Evolutionary conservation across 192 early-diverging fungal species (phyloP).

Genomic region (Glomus cerebriforme): DNA sequence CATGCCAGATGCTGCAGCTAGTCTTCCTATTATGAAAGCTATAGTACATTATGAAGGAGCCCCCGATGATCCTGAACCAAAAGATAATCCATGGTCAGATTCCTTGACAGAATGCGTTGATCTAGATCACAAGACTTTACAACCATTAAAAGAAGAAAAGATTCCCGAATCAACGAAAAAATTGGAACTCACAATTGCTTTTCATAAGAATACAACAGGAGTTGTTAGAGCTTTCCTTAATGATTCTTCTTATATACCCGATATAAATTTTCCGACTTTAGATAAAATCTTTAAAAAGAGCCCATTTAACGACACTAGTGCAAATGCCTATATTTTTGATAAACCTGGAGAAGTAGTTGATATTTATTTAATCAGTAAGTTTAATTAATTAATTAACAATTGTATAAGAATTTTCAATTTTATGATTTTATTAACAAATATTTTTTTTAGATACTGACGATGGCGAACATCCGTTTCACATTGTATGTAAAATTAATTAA

Average conservation of each 20-base stretch:
- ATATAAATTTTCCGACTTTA: constrained; percentile 32
- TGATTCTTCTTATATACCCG: constrained; percentile 31
- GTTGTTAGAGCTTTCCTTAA: constrained; percentile 33
- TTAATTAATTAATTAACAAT: constrained; percentile 30
- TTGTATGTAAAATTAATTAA: constrained; percentile 35
- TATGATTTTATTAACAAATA: constrained; percentile 25
- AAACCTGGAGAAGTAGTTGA: constrained; percentile 42
- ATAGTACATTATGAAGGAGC: constrained; percentile 50
- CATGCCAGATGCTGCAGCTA: constrained; percentile 37
- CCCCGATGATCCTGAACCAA: constrained; percentile 31
- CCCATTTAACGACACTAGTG: constrained; percentile 39
- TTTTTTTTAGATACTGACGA: constrained; percentile 15
- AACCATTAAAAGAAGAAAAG: constrained; percentile 40
- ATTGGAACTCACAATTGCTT: constrained; percentile 26
- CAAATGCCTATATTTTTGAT: constrained; percentile 39
- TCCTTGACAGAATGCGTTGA: constrained; percentile 39
- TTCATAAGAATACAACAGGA: constrained; percentile 31
- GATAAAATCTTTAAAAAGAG: constrained; percentile 39
- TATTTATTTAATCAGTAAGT: constrained; percentile 33
- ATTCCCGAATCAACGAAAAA: constrained; percentile 27
- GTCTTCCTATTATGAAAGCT: constrained; percentile 41
- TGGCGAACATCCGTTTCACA: constrained; percentile 46
- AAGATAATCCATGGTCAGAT: constrained; percentile 39
- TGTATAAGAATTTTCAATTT: constrained; percentile 32
- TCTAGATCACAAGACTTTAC: constrained; percentile 39